Evolutionary conservation across 2,329 filamentous ascomycete species (phyloP), one percentile per base, ranked within the genome.

Genomic region (Raffaelea ambrosiae): DNA sequence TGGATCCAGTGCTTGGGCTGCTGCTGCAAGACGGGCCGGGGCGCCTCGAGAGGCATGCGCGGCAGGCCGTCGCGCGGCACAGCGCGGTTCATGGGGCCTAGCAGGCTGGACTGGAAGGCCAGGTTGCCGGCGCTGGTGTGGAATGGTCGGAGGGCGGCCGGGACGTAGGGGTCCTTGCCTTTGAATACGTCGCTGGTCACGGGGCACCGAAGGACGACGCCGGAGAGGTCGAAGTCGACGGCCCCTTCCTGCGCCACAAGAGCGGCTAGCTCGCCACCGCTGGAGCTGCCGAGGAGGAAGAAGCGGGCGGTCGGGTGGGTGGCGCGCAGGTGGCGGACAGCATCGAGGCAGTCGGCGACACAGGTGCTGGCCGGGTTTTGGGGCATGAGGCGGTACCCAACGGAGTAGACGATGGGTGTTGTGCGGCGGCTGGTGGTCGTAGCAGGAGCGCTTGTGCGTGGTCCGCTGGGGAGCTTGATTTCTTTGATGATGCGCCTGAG

Each of bases 1-100:
- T 76, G 73, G 16, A 76, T 64, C 65, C 68, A 76, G 40, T 69
- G 70, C 48, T 63, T 60, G 48, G 69, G 66, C 52, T 68, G 56
- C 2, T 49, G 59, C 5, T 53, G 47, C 39, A 74, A 43, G 13
- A 61, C 55, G 16, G 59, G 53, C 7, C 41, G 20, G 0, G 48
- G 44, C 1, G 58, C 60, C 54, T 73, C 72, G 4, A 74, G 55
- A 9, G 71, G 71, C 54, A 74, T 64, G 36, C 55, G 57, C 26
- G 58, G 55, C 20, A 69, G 59, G 3, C 68, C 68, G 42, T 71
- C 67, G 13, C 69, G 60, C 3, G 70, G 65, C 20, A 63, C 55
- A 0, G 53, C 58, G 48, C 59, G 58, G 39, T 52, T 54, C 57
- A 66, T 65, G 36, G 55, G 60, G 29, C 61, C 63, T 3, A 60